A percentile compares a stretch with the other conserved stretches of the same genome.
phyloP scores from a whole-genome alignment of 2,329 filamentous ascomycete species.

The Penicillium sp. region DNA sequence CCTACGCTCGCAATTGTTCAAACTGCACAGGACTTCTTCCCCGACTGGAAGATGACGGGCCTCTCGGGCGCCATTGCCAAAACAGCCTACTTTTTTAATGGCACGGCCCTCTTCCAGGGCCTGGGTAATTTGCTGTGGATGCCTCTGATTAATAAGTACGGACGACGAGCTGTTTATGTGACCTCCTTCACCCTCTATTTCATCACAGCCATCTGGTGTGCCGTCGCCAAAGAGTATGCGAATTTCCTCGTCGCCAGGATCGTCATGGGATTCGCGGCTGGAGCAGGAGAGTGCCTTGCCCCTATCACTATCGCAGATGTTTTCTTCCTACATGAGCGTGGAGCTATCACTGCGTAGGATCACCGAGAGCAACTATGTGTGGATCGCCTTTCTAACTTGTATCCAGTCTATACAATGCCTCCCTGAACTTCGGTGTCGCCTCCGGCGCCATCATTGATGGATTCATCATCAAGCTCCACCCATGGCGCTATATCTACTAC shows the following conservation, averaged over 20 bases:
- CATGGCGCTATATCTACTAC: constrained; percentile 14
- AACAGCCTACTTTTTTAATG: constrained; percentile 57
- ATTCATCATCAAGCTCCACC: constrained; percentile 9
- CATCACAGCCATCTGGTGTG: constrained; percentile 35
- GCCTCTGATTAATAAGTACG: constrained; percentile 40
- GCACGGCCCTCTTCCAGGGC: constrained; percentile 53
- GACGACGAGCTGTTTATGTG: constrained; percentile 35
- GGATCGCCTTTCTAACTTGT: not conserved
- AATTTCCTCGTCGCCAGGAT: constrained; percentile 47
- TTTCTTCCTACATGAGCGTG: constrained; percentile 58
- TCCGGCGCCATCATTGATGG: constrained; percentile 9
- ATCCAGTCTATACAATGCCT: constrained; percentile 8
- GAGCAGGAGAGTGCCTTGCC: constrained; percentile 51
- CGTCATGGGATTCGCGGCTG: constrained; percentile 54
- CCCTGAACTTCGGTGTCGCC: constrained; percentile 8
- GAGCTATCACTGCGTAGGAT: constrained; percentile 10
- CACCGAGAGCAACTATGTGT: not conserved
- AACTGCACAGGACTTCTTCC: constrained; percentile 51
- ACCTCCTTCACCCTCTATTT: constrained; percentile 30
- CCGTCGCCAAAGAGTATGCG: constrained; percentile 30
- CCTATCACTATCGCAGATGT: constrained; percentile 56
- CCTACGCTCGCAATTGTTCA: constrained; percentile 54
- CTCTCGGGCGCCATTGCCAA: constrained; percentile 19
- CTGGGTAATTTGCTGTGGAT: constrained; percentile 39
- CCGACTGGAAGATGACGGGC: constrained; percentile 7